phyloP scores from a whole-genome alignment of 2,329 filamentous ascomycete species.

The Alternaria gaisen region DNA sequence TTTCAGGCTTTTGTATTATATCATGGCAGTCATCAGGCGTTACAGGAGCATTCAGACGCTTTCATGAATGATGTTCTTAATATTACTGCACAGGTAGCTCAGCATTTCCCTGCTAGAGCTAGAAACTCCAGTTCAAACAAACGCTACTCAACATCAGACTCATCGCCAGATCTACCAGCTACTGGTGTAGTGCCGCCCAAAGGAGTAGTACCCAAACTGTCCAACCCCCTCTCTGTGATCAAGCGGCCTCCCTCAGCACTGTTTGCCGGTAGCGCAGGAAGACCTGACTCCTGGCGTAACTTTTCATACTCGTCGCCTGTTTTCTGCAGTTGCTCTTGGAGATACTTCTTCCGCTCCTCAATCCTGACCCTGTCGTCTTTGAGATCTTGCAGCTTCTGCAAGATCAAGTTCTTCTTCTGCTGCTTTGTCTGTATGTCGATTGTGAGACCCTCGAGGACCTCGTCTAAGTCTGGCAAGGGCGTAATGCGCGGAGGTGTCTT shows the following conservation, averaged over 20 bases:
- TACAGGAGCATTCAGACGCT: neutral
- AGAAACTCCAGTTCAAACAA: constrained; percentile 7
- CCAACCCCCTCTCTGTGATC: constrained; percentile 46
- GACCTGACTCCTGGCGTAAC: constrained; percentile 60
- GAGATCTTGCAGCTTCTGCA: constrained; percentile 71
- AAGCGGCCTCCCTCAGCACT: constrained; percentile 36
- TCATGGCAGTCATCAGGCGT: neutral
- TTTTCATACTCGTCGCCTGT: constrained; percentile 76
- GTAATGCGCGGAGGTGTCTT: constrained; percentile 77
- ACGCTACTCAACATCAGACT: constrained; percentile 40
- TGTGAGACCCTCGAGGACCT: constrained; percentile 71
- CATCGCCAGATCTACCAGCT: constrained; percentile 32
- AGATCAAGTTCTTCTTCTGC: constrained; percentile 64
- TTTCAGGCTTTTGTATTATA: constrained; percentile 6
- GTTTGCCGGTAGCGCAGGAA: constrained; percentile 46
- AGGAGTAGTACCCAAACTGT: constrained; percentile 50
- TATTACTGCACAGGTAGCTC: constrained; percentile 15
- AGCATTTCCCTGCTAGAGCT: constrained; percentile 9
- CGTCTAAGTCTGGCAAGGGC: constrained; percentile 76
- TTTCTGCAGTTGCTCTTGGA: constrained; percentile 82
- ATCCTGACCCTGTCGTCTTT: constrained; percentile 75
- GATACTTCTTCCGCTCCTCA: constrained; percentile 74
- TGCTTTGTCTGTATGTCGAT: constrained; percentile 71
- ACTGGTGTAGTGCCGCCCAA: constrained; percentile 45
- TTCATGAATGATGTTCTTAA: neutral